Evolutionary conservation across 176 grass and related monocot genomes (phyloP), one percentile per base, ranked within the genome.

Genomic region (Urochloa ruziziensis): DNA sequence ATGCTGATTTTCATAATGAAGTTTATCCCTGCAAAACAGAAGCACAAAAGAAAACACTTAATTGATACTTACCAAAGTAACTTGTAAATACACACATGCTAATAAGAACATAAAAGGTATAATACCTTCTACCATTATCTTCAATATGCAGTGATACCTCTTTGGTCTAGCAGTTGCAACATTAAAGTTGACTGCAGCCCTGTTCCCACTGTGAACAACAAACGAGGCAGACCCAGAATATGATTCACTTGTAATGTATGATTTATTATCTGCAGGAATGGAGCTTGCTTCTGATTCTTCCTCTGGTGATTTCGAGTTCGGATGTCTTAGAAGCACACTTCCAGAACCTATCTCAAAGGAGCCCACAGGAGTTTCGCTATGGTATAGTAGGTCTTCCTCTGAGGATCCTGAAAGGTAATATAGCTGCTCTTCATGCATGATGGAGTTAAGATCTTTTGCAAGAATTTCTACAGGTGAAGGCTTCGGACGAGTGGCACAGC

Each of bases 281-380:
- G 95, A 97, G 77, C 91, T 97, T 87, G 92, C 90, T 86, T 97
- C 92, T 74, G 92, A 97, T 88, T 98, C 96, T 86, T 91, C 90
- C 79, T 97, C 95, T 40, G 81, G 72, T 48, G 78, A 87, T 83
- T 89, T 97, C 33, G 78, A 94, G 85, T 91, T 91, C 23, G 90
- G 82, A 54, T 88, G 84, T 74, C 84, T 91, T 74, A 98, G 90
- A 58, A 98, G 89, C 64, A 95, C 72, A 59, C 91, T 93, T 85
- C 96, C 96, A 84, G 92, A 98, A 8, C 96, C 91, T 56, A 95
- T 95, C 84, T 98, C 93, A 68, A 93, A 87, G 15, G 93, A 98
- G 49, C 84, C 93, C 21, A 84, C 63, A 58, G 87, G 91, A 82
- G 84, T 95, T 87, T 88, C 89, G 36, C 57, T 87, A 75, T 89